Evolutionary conservation across 768 basidiomycete species (phyloP).

Genomic region (Astraeus odoratus): DNA sequence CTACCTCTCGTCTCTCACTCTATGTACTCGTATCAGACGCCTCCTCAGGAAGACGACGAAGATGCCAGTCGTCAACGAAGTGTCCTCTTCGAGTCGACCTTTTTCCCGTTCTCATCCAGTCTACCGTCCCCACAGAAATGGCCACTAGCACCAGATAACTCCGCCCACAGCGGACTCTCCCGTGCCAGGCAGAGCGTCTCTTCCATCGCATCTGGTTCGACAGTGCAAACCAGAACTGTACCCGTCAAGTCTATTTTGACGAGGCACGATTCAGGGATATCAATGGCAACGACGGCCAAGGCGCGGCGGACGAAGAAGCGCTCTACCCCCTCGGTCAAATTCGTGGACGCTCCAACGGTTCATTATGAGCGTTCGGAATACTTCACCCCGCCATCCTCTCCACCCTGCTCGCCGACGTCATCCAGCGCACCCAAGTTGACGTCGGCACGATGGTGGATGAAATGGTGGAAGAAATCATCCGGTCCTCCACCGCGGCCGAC

Average conservation of each 20-base stretch:
- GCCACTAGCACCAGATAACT: constrained; percentile 12
- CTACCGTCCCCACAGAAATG: constrained; percentile 16
- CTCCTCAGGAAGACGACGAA: constrained; percentile 13
- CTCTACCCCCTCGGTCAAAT: constrained; percentile 53
- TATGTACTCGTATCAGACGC: constrained; percentile 11
- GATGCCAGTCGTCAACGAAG: constrained; percentile 15
- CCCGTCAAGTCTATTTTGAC: constrained; percentile 53
- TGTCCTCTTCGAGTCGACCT: constrained; percentile 21
- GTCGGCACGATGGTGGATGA: constrained; percentile 18
- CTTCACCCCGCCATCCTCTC: constrained; percentile 11
- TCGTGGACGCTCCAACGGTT: constrained; percentile 58
- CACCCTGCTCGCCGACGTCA: constrained; percentile 10
- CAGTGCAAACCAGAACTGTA: constrained; percentile 18
- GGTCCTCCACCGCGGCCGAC: constrained; percentile 18
- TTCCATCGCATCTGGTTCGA: constrained; percentile 30
- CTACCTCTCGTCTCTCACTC: constrained; percentile 1
- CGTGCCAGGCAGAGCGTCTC: constrained; percentile 33
- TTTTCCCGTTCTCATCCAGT: constrained; percentile 9
- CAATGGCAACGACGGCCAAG: constrained; percentile 29
- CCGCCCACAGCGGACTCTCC: constrained; percentile 9
- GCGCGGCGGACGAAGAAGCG: constrained; percentile 24
- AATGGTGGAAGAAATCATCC: constrained; percentile 20
- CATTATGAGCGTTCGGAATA: constrained; percentile 33
- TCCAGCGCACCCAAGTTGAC: constrained; percentile 1
- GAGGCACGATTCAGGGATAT: constrained; percentile 43